Evolutionary conservation across 306 rosid genomes (phyloP), one percentile per base, ranked within the genome.

Genomic region (Begonia masoniana): DNA sequence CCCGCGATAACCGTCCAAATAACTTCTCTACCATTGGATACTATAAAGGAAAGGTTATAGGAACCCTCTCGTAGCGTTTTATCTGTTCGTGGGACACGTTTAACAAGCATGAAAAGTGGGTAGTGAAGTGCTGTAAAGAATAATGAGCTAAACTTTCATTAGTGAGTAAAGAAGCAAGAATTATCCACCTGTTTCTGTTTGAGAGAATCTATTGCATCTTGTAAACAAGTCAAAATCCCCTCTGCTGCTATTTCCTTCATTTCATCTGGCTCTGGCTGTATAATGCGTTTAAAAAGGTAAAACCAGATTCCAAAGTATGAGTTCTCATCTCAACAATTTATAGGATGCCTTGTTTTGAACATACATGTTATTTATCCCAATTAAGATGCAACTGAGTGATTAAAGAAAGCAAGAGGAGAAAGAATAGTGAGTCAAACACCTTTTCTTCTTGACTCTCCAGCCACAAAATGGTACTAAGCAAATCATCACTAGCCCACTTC

Each of bases 401-500:
- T 47, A 43, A 35, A 49, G 19, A 15, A 59, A 52, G 19, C 51
- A 54, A 41, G 23, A n/a, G 49, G 56, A 48, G n/a, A 51, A 7
- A 49, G 47, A 48, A 57, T 12, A 26, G 43, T 13, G 39, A 41
- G 35, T 49, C 60, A 52, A 31, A 31, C 59, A 91, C 96, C 94
- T 91, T 81, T 73, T 85, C 96, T 69, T 91, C 97, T 76, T 83
- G 97, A 73, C 76, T 76, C 78, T 91, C 92, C 70, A 91, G 74
- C 97, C 97, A 91, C 47, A 71, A 73, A 60, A 83, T 65, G 11
- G 94, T 91, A 57, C 61, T 81, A 51, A 70, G 71, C 67, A 86
- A 71, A 72, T 91, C 99, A 41, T 77, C 64, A 41, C 65, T 41
- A 41, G 88, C 92, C 96, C 99, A 91, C 65, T 66, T 77, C 81